A percentile compares a stretch with the other conserved stretches of the same genome.
Conservation (phyloP, 306 rosid species). For the Geum urbanum region DNA sequence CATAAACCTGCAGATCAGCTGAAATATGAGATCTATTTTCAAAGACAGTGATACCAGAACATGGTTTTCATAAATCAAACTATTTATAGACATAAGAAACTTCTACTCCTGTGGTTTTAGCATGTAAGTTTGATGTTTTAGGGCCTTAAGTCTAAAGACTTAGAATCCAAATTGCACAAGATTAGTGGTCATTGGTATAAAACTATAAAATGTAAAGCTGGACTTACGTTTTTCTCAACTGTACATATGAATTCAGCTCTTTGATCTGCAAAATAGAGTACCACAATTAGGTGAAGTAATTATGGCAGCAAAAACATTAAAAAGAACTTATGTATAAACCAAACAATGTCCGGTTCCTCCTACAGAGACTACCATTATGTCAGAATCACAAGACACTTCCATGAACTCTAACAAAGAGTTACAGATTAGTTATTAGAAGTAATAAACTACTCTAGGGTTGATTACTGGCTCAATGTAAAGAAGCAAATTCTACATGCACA, state of each 20-base stretch:
- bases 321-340: not conserved
- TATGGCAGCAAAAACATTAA: not conserved
- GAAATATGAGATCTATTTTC: slow-evolving; percentile 15
- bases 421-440: not conserved
- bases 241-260: slow-evolving; percentile 92
- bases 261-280: slow-evolving; percentile 68
- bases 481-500: not conserved
- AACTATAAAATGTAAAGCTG: slow-evolving; percentile 18
- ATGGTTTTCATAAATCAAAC: not conserved
- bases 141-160: not conserved
- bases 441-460: not conserved
- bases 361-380: not conserved
- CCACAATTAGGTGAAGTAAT: not conserved
- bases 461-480: not conserved
- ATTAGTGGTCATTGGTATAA: slow-evolving; percentile 14
- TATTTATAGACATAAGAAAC: too few relatives aligned
- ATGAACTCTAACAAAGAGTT: not conserved
- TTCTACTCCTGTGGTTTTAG: not conserved
- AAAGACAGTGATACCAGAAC: slow-evolving; percentile 4
- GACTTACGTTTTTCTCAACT: slow-evolving; percentile 94
- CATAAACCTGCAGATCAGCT: slow-evolving; percentile 66
- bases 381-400: not conserved
- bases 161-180: not conserved
- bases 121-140: not conserved
- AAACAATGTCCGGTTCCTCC: not conserved